Base-by-base conservation (phyloP, 2,329 filamentous ascomycete species). In the Phaeosphaeriaceae sp. region DNA sequence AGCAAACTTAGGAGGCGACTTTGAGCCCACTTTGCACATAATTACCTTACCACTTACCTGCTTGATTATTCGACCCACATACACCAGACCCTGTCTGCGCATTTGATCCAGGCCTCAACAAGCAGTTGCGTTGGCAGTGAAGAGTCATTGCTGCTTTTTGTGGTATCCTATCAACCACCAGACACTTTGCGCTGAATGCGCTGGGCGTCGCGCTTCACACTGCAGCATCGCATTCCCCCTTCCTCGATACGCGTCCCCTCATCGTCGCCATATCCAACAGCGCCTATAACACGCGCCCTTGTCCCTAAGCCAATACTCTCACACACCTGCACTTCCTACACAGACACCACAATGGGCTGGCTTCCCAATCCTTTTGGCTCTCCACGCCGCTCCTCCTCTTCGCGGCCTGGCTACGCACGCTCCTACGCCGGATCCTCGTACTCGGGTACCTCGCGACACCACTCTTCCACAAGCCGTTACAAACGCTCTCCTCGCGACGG, bases 401-500 rank as follows among this genome's bases (percentile, higher is more conserved):
- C 60, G 32, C 68, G 69, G 45, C 60, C 66, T 11, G 56, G 56
- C 56, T 70, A 71, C 54, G 67, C 67, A 5, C 63, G 63, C 50
- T 58, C 50, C 54, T 70, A 70, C 50, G 67, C 67, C 3, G 64
- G 63, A 44, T 59, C 52, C 34, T 59, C 63, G 16, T 69, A 66
- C 59, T 63, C 58, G 29, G 63, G 64, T 20, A 63, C 67, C 23
- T 62, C 60, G 15, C 61, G 58, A 26, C 69, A 72, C 63, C 67
- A 70, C 20, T 84, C 83, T 34, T 87, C 80, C 6, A 84, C 82
- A 9, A 85, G 89, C 69, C 92, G 92, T 76, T 90, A 90, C 69
- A 89, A 90, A 66, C 89, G 89, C 15, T 77, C 80, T 3, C 90
- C 93, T 2, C 88, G 93, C 60, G 81, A 85, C 52, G 88, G 87